Base-by-base conservation (phyloP, 176 grass and related monocot genomes). In the Hordeum marinum region DNA sequence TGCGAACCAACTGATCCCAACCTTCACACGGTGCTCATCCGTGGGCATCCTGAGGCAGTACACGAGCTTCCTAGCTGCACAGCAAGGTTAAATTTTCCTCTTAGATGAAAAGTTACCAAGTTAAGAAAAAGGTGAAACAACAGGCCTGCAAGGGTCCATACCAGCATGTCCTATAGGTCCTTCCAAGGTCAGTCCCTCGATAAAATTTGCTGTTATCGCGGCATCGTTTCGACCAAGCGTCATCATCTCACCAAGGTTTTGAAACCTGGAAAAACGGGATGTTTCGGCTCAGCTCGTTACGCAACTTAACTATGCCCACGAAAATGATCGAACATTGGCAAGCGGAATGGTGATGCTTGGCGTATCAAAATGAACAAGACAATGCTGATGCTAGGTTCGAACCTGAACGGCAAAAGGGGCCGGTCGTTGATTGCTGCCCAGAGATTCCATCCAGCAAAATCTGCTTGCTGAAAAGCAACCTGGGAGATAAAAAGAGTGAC, bases 161-260 rank as follows among this genome's bases (percentile, higher is more conserved):
- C 96, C 96, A 79, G 93, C 93, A 88, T 99, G 96, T 57, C 93
- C 96, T 86, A 99, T 2, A 29, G 90, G 93, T 17, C 96, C 96
- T 68, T 96, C 96, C 75, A 99, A 88, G 48, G 96, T 99, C 41
- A 99, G 84, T 11, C 93, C 93, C n/a, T 94, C 96, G 7, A 96
- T 91, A 71, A 99, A 96, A 82, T 84, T 94, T 21, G 96, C 91
- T 27, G 96, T 89, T 85, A 99, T 81, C 10, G 86, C 93, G 14
- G 86, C 93, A 26, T 99, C 96, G 60, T 85, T 96, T 88, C 68
- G 88, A 41, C 96, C 96, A 13, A 96, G 94, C 2, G 94, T 93
- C 96, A 99, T 99, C 93, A 99, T 99, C 90, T 99, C 96, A 68
- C 93, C 93, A 8, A 99, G 93, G 79, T 99, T 99, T 59, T 99